phyloP scores from a whole-genome alignment of 257 asterid species.

The Plectranthus barbatus region DNA sequence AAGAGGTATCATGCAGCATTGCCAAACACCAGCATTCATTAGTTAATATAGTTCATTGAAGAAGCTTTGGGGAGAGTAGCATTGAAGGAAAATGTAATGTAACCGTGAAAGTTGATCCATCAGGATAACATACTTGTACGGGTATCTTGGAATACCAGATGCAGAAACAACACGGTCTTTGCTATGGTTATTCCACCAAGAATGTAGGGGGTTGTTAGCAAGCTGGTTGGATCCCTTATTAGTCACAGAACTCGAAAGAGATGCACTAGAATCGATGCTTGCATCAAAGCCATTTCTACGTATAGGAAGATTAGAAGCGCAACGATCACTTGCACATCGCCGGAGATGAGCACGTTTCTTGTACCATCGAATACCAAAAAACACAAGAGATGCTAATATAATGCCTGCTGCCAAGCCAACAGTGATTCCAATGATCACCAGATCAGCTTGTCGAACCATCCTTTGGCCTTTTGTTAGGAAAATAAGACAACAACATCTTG shows the following conservation, averaged over 20 bases:
- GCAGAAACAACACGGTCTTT: conserved; percentile 55
- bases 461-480: conserved; percentile 30
- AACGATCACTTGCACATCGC: conserved; percentile 39
- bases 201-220: conserved; percentile 35
- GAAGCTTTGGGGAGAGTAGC: background rate
- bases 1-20: background rate
- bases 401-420: conserved; percentile 73
- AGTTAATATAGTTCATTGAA: background rate
- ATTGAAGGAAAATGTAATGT: background rate
- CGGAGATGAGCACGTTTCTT: conserved; percentile 39
- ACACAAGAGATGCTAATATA: conserved; percentile 56
- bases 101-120: background rate
- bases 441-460: conserved; percentile 63
- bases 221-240: conserved; percentile 24
- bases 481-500: conserved; percentile 52
- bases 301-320: conserved; percentile 63
- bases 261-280: conserved; percentile 60
- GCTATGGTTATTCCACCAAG: conserved; percentile 62
- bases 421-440: conserved; percentile 72
- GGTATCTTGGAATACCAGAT: conserved; percentile 75
- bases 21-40: background rate
- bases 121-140: conserved; percentile 61
- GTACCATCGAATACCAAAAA: conserved; percentile 64
- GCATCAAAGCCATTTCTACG: conserved; percentile 65
- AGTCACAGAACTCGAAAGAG: conserved; percentile 43